Evolutionary conservation across 441 rosid species (phyloP).

Genomic region (Mallotus japonicus): DNA sequence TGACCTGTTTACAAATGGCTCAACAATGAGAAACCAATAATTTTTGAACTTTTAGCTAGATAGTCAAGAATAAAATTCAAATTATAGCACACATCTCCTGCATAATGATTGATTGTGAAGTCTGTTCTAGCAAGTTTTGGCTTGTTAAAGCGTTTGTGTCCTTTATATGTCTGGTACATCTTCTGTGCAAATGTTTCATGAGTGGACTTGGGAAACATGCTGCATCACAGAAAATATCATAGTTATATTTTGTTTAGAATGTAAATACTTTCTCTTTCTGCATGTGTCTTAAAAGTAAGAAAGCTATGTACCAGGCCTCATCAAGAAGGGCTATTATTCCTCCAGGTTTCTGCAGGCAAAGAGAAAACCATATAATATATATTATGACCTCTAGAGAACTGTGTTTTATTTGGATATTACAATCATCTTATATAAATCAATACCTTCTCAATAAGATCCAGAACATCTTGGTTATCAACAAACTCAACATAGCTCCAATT

Average conservation of each 20-base stretch:
- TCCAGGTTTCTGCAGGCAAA: conserved; percentile 62
- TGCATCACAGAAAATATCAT: conserved; percentile 27
- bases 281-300: background rate
- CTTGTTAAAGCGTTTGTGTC: conserved; percentile 69
- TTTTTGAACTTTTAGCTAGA: conserved; percentile 17
- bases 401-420: conserved; percentile 10
- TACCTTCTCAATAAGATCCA: conserved; percentile 83
- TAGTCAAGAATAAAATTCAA: conserved; percentile 17
- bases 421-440: conserved; percentile 7
- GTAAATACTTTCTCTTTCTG: background rate
- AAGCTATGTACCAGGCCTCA: conserved; percentile 63
- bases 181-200: conserved; percentile 76
- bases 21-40: conserved; percentile 23
- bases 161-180: conserved; percentile 68
- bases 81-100: conserved; percentile 65
- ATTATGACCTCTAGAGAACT: conserved; percentile 6
- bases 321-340: conserved; percentile 75
- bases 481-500: conserved; percentile 75
- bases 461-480: conserved; percentile 70
- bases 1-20: conserved; percentile 58
- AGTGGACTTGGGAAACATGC: conserved; percentile 78
- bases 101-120: conserved; percentile 66
- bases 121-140: conserved; percentile 69
- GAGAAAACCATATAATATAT: background rate
- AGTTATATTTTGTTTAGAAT: background rate